Evolutionary conservation across 2,329 filamentous ascomycete species (phyloP).

Genomic region (Ambrosiella beaveri): DNA sequence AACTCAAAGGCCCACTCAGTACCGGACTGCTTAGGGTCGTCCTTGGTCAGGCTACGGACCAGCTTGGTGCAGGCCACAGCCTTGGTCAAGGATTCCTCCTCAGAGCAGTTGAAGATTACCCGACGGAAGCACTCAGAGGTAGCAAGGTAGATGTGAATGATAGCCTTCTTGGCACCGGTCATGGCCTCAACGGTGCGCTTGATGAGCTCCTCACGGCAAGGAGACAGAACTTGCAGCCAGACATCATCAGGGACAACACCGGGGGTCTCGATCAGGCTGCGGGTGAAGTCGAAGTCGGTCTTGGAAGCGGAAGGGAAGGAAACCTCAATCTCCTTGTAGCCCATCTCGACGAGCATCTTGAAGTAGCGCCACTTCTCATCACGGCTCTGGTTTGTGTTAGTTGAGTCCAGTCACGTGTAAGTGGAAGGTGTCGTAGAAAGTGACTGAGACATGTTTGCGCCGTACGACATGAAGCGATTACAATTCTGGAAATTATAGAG

Average conservation of each 20-base stretch:
- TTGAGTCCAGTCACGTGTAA: background rate
- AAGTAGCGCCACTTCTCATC: conserved; percentile 94
- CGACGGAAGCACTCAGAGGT: conserved; percentile 90
- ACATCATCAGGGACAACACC: conserved; percentile 76
- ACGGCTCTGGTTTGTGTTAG: conserved; percentile 44
- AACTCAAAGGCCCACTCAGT: conserved; percentile 69
- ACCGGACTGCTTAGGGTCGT: conserved; percentile 37
- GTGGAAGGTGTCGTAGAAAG: background rate
- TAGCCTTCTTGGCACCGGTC: conserved; percentile 77
- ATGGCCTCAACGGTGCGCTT: conserved; percentile 75
- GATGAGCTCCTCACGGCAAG: conserved; percentile 84
- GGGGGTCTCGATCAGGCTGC: conserved; percentile 69
- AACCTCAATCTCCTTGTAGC: conserved; percentile 96
- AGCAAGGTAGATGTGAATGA: conserved; percentile 89
- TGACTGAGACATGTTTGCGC: background rate
- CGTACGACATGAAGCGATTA: background rate
- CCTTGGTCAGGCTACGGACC: conserved; percentile 79
- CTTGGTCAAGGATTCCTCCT: conserved; percentile 64
- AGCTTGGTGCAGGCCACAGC: conserved; percentile 76
- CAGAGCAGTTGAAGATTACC: conserved; percentile 74
- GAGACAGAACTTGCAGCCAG: conserved; percentile 78
- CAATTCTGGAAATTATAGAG: background rate
- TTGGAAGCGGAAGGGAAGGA: conserved; percentile 90
- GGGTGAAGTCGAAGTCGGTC: conserved; percentile 84
- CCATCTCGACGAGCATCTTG: conserved; percentile 77